phyloP scores from a whole-genome alignment of 2,329 filamentous ascomycete genomes.

The Cercospora sojina region DNA sequence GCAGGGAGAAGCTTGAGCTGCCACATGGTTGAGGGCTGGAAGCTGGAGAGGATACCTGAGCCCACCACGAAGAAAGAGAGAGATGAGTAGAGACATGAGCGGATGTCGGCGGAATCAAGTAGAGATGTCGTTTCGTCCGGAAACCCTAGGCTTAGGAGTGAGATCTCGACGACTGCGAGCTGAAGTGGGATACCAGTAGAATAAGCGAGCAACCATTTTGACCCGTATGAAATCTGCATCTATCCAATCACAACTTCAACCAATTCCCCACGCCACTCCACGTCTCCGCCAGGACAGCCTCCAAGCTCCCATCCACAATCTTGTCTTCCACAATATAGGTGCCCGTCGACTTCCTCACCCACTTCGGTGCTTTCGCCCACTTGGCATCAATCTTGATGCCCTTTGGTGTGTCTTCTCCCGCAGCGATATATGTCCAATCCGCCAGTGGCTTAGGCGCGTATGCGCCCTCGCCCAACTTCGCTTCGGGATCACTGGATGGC shows the following conservation, averaged over 20 bases:
- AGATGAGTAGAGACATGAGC: too few relatives aligned
- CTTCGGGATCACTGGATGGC: slow-evolving; percentile 20
- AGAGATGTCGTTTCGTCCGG: too few relatives aligned
- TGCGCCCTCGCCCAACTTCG: slow-evolving; percentile 13
- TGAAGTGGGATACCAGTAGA: too few relatives aligned
- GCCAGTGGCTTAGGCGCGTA: slow-evolving; percentile 16
- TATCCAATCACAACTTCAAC: slow-evolving; percentile 10
- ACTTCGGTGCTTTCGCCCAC: slow-evolving; percentile 17
- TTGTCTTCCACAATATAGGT: slow-evolving; percentile 21
- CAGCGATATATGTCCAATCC: slow-evolving; percentile 17
- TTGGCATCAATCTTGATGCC: slow-evolving; percentile 11
- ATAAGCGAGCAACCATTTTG: too few relatives aligned
- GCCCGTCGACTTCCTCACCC: slow-evolving; percentile 14
- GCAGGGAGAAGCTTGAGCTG: too few relatives aligned
- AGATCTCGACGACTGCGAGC: too few relatives aligned
- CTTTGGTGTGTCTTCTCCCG: slow-evolving; percentile 2
- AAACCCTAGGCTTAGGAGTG: too few relatives aligned
- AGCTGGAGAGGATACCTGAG: too few relatives aligned
- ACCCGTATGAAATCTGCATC: too few relatives aligned
- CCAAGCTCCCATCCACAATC: slow-evolving; percentile 10
- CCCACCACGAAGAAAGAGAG: too few relatives aligned
- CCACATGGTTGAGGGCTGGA: too few relatives aligned
- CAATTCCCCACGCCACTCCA: slow-evolving; percentile 6
- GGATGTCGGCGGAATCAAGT: too few relatives aligned
- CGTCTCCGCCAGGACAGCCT: slow-evolving; percentile 10